phyloP scores from a whole-genome alignment of 225 moss, liverwort and hornwort genomes.

The Pseudoscleropodium purum region DNA sequence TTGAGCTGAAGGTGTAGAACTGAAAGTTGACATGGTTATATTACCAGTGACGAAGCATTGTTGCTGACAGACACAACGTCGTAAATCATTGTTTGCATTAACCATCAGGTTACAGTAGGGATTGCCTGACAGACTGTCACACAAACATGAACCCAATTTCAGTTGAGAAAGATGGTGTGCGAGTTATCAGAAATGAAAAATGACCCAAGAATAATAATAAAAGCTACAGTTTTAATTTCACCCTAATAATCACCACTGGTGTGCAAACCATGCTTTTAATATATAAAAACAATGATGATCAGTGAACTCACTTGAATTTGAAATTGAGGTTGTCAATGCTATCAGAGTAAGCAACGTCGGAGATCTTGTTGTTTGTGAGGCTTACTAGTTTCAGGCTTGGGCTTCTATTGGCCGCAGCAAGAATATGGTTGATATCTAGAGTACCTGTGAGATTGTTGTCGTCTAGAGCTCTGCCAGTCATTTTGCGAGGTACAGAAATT shows the following conservation, averaged over 20 bases:
- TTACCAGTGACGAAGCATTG: constrained; percentile 32
- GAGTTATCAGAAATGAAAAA: background rate
- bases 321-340: constrained; percentile 3
- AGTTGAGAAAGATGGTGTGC: background rate
- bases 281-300: background rate
- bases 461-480: constrained; percentile 18
- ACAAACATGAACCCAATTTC: background rate
- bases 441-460: constrained; percentile 33
- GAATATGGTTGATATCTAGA: constrained; percentile 17
- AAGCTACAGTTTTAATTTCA: background rate
- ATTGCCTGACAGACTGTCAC: constrained; percentile 33
- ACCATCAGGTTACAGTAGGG: constrained; percentile 14
- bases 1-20: background rate
- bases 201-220: background rate
- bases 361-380: constrained; percentile 30
- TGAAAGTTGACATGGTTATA: background rate
- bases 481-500: background rate
- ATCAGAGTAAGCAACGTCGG: constrained; percentile 6
- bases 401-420: background rate
- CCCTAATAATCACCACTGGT: background rate
- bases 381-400: constrained; percentile 6
- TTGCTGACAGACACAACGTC: constrained; percentile 35
- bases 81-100: constrained; percentile 2
- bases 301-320: constrained; percentile 19
- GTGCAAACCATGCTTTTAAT: background rate